phyloP scores from a whole-genome alignment of 129 eudicot genomes.

The Silybum marianum region DNA sequence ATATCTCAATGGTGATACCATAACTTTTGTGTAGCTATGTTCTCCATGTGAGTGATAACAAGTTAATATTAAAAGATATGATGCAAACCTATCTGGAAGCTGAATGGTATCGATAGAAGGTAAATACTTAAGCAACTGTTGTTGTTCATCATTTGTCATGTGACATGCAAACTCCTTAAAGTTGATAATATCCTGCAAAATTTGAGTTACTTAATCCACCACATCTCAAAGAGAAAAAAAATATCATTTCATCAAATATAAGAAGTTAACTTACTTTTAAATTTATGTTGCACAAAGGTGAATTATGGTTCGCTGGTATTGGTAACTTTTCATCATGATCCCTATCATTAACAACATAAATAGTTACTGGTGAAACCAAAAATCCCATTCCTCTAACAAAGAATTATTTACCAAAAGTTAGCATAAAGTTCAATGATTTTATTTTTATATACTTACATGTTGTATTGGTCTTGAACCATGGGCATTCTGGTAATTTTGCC shows the following conservation, averaged over 20 bases:
- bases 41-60: neutral
- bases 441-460: slow-evolving; percentile 44
- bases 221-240: neutral
- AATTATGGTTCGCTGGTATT: slow-evolving; percentile 47
- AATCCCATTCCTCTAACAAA: neutral
- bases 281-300: slow-evolving; percentile 48
- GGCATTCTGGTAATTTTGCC: slow-evolving; percentile 40
- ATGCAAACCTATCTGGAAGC: slow-evolving; percentile 49
- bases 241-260: neutral
- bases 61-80: neutral
- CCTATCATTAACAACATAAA: slow-evolving; percentile 38
- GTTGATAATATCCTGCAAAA: slow-evolving; percentile 56
- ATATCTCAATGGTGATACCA: neutral
- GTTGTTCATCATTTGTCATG: slow-evolving; percentile 49
- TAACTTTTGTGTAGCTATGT: too few relatives aligned
- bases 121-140: slow-evolving; percentile 49
- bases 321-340: slow-evolving; percentile 48
- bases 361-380: too few relatives aligned
- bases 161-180: slow-evolving; percentile 41
- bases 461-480: slow-evolving; percentile 43
- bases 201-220: neutral
- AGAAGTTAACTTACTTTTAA: slow-evolving; percentile 43
- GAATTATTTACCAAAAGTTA: neutral
- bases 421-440: neutral
- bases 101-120: slow-evolving; percentile 46